Evolutionary conservation across 305 asterid genomes (phyloP).

Genomic region (Fraxinus angustifolia): DNA sequence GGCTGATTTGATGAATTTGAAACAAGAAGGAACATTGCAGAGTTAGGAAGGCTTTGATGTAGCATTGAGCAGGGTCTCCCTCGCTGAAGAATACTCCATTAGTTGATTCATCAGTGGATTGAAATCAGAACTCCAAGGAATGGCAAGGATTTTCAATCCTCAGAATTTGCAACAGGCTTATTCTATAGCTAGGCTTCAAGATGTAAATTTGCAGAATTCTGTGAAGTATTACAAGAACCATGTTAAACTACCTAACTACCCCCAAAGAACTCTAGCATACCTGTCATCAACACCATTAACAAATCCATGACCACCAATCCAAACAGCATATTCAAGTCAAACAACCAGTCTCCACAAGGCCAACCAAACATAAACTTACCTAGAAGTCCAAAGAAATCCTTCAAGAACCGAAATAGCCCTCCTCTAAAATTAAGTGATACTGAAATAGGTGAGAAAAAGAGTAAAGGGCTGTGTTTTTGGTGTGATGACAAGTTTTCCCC

Average conservation of each 20-base stretch:
- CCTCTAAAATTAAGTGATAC: background rate
- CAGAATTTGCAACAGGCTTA: background rate
- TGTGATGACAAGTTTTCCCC: background rate
- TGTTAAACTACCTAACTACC: background rate
- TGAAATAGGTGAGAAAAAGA: background rate
- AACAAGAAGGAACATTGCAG: background rate
- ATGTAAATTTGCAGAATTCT: background rate
- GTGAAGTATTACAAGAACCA: background rate
- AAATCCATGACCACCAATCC: background rate
- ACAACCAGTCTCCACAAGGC: background rate
- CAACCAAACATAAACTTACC: background rate
- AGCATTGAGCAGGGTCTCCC: background rate
- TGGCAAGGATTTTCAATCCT: background rate
- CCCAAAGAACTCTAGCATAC: background rate
- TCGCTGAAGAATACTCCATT: background rate
- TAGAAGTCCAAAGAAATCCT: background rate
- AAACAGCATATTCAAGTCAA: background rate
- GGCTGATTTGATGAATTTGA: background rate
- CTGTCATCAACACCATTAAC: background rate
- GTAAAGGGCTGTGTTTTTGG: background rate
- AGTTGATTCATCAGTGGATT: background rate
- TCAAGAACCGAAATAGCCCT: background rate
- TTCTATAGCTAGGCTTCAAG: background rate
- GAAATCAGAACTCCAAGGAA: background rate
- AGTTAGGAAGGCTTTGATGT: background rate